Conservation (phyloP, 805 yeast species). For the Yamadazyma sp. region DNA sequence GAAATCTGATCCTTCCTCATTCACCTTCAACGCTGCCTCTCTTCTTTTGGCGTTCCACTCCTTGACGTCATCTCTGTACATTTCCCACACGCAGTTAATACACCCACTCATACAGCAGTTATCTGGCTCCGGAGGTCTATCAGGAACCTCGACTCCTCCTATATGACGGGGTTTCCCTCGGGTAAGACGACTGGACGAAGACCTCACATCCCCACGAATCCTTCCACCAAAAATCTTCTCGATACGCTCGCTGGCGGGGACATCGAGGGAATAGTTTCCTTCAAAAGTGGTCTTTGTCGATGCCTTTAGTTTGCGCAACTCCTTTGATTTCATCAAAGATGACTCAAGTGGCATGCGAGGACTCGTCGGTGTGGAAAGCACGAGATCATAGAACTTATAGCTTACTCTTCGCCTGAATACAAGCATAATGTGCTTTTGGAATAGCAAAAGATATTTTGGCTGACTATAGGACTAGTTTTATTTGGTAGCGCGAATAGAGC, state of each 20-base stretch:
- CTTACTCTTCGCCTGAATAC: conserved; percentile 3
- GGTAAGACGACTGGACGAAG: conserved; percentile 35
- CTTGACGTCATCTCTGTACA: conserved; percentile 80
- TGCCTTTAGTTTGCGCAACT: conserved; percentile 20
- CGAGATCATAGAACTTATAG: conserved; percentile 38
- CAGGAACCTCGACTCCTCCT: conserved; percentile 74
- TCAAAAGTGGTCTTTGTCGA: conserved; percentile 27
- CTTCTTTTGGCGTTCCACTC: conserved; percentile 70
- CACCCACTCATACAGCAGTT: conserved; percentile 98
- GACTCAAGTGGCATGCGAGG: conserved; percentile 37
- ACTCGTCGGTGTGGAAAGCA: conserved; percentile 31
- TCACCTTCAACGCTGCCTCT: conserved; percentile 51
- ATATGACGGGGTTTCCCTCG: conserved; percentile 38
- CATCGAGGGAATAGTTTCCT: conserved; percentile 30
- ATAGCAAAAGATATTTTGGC: no score
- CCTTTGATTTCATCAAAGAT: conserved; percentile 22
- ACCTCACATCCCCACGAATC: conserved; percentile 50
- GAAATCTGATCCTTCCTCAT: conserved; percentile 32
- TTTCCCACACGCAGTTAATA: conserved; percentile 95
- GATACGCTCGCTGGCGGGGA: conserved; percentile 49
- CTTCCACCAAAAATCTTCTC: conserved; percentile 55
- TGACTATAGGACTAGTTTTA: conserved; percentile 3
- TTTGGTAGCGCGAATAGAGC: conserved; percentile 9
- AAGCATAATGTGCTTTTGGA: no score
- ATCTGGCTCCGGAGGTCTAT: conserved; percentile 86